A percentile compares a stretch with the other conserved stretches of the same genome.
Evolutionary conservation across 2,329 filamentous ascomycete genomes (phyloP).

Genomic region (Claviceps spartinae): DNA sequence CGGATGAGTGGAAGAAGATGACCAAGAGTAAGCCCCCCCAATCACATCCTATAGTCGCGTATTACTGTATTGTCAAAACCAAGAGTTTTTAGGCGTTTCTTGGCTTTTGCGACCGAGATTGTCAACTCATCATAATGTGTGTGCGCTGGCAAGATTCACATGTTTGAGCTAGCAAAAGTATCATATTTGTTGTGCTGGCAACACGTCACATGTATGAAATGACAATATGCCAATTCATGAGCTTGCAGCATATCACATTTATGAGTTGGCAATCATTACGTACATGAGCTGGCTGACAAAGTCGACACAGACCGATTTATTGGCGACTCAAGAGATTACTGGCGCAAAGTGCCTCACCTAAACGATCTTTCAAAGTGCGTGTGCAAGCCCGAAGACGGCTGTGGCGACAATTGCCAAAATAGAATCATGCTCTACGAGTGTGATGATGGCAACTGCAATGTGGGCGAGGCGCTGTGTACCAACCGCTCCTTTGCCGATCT

Average conservation of each 20-base stretch:
- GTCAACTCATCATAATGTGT: no score
- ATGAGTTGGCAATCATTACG: no score
- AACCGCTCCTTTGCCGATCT: slow-evolving; percentile 83
- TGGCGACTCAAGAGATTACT: slow-evolving; percentile 65
- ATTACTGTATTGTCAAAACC: background rate
- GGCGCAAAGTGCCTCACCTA: slow-evolving; percentile 65
- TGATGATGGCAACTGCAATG: slow-evolving; percentile 74
- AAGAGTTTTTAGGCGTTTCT: background rate
- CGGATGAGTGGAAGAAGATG: slow-evolving; percentile 83
- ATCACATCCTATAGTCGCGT: background rate
- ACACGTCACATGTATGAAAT: no score
- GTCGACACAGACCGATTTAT: slow-evolving; percentile 64
- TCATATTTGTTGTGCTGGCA: no score
- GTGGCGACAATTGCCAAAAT: slow-evolving; percentile 84
- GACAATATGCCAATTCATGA: no score
- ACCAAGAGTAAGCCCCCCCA: slow-evolving; percentile 54
- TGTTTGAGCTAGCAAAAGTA: no score
- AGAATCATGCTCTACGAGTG: slow-evolving; percentile 97
- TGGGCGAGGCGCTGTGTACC: slow-evolving; percentile 58
- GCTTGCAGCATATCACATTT: no score
- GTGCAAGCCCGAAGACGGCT: slow-evolving; percentile 65
- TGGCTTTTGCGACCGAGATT: background rate
- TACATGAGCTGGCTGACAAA: background rate
- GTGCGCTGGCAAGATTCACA: no score
- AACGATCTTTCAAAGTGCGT: slow-evolving; percentile 66